These are phyloP conservation scores for Trichoderma brevicompactum DNA, from an alignment of 2,329 filamentous ascomycete genomes.

Conservation along the genomic window DNA sequence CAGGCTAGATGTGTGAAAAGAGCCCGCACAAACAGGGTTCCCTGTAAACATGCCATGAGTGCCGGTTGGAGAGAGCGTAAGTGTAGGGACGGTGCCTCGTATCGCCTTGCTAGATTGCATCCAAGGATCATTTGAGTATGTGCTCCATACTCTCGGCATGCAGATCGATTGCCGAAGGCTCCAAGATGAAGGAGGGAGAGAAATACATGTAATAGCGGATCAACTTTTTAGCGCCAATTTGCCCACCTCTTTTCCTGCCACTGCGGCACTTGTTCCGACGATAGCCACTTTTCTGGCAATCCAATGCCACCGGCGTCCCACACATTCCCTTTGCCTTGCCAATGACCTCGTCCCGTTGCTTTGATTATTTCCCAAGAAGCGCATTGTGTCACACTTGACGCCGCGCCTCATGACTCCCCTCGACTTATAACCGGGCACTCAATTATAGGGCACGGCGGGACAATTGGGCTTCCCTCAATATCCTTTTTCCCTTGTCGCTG, in stretches of 20 bases:
- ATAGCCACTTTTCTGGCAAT: conserved; percentile 26
- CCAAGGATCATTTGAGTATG: too few relatives aligned
- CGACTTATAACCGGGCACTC: not conserved
- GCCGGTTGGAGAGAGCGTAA: too few relatives aligned
- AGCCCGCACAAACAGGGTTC: not conserved
- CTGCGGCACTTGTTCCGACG: conserved; percentile 27
- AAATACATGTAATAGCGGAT: not conserved
- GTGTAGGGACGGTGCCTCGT: too few relatives aligned
- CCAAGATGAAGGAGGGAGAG: not conserved
- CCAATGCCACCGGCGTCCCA: conserved; percentile 3
- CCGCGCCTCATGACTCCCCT: conserved; percentile 11
- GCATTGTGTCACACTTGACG: not conserved
- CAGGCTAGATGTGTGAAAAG: not conserved
- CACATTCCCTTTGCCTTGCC: conserved; percentile 11
- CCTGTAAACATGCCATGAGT: not conserved
- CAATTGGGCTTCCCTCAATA: not conserved
- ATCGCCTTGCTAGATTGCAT: too few relatives aligned
- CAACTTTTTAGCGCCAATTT: conserved; percentile 23
- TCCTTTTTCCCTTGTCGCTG: not conserved
- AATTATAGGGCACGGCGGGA: conserved; percentile 2
- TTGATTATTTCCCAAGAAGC: conserved; percentile 9
- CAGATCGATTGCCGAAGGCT: not conserved
- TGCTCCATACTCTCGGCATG: not conserved
- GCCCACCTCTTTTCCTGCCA: not conserved
- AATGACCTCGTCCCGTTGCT: conserved; percentile 11